Percentiles rank a stretch among this genome's conserved stretches.
Evolutionary conservation across 805 yeast species (phyloP).

Genomic region (Ogataea minuta): DNA sequence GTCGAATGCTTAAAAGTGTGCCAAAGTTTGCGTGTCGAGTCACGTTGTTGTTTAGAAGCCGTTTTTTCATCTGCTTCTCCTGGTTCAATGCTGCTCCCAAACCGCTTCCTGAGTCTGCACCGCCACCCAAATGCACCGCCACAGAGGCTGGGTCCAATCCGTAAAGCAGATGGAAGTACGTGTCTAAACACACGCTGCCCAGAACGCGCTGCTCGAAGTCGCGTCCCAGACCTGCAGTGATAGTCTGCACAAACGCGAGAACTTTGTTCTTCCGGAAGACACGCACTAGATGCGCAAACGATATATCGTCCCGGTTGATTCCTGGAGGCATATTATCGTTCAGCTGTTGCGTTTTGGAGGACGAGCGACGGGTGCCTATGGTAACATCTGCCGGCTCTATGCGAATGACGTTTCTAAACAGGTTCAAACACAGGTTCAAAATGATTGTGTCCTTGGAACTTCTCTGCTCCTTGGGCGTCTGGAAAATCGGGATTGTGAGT

Average conservation of each 20-base stretch:
- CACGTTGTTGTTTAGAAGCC: conserved; percentile 21
- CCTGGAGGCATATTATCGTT: conserved; percentile 52
- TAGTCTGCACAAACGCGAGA: conserved; percentile 65
- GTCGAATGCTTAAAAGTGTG: conserved; percentile 70
- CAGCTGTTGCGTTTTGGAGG: conserved; percentile 31
- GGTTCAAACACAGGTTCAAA: conserved; percentile 64
- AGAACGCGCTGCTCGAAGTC: conserved; percentile 64
- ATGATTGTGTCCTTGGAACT: conserved; percentile 70
- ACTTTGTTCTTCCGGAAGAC: conserved; percentile 72
- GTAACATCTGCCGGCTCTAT: conserved; percentile 70
- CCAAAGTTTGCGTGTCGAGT: conserved; percentile 89
- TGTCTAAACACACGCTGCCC: conserved; percentile 65
- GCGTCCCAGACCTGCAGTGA: conserved; percentile 60
- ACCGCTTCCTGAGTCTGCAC: conserved; percentile 26
- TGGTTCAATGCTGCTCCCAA: conserved; percentile 52
- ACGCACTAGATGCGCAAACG: conserved; percentile 53
- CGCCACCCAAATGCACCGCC: conserved; percentile 13
- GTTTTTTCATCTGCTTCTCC: conserved; percentile 53
- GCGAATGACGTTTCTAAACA: conserved; percentile 74
- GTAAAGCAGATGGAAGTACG: conserved; percentile 59
- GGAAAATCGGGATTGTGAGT: conserved; percentile 60
- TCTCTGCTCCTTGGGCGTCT: conserved; percentile 52
- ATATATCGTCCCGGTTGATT: conserved; percentile 63
- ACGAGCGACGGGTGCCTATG: conserved; percentile 40
- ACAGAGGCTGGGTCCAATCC: conserved; percentile 46